Conservation (phyloP, 1,284 basidiomycete species). For the Prillingera fragicola region DNA sequence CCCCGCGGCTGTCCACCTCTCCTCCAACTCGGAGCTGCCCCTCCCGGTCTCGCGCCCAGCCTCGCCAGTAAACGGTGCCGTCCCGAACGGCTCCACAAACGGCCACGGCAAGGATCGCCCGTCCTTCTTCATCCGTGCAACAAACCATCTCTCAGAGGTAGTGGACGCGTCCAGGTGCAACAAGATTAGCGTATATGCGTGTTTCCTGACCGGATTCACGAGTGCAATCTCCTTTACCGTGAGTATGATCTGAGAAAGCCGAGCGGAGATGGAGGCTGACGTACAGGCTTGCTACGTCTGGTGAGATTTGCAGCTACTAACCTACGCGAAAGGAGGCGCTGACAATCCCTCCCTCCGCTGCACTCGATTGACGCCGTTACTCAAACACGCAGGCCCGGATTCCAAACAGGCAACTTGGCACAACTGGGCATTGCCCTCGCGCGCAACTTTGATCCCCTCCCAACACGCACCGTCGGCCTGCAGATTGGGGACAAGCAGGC, state of each 20-base stretch:
- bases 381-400: too few relatives aligned
- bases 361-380: too few relatives aligned
- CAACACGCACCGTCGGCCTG: constrained; percentile 55
- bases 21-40: too few relatives aligned
- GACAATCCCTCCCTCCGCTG: too few relatives aligned
- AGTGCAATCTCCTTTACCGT: constrained; percentile 64
- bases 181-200: constrained; percentile 62
- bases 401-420: constrained; percentile 46
- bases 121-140: not conserved
- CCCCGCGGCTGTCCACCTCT: too few relatives aligned
- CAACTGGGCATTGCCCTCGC: constrained; percentile 61
- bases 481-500: constrained; percentile 75
- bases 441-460: constrained; percentile 57
- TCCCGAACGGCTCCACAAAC: too few relatives aligned
- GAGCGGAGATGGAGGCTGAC: not conserved
- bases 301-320: constrained; percentile 84
- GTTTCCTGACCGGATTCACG: constrained; percentile 82
- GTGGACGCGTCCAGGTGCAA: too few relatives aligned
- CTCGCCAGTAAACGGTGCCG: too few relatives aligned
- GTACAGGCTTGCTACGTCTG: constrained; percentile 67
- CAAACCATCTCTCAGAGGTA: too few relatives aligned
- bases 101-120: too few relatives aligned
- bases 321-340: too few relatives aligned
- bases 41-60: too few relatives aligned
- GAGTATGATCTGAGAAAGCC: not conserved